Conservation (phyloP, 257 asterid genomes). For the Nicotiana paniculata region DNA sequence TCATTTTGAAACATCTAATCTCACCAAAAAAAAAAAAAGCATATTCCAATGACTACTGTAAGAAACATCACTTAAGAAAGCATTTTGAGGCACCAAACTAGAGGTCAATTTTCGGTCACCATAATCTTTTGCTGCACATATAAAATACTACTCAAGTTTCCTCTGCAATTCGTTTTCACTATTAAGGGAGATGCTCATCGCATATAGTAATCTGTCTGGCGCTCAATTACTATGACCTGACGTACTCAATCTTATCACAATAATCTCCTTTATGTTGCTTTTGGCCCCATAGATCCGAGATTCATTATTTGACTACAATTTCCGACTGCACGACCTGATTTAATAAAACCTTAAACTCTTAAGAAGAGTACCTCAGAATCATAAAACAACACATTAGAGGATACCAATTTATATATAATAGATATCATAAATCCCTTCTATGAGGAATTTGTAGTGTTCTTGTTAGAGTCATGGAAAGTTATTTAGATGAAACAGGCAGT, state of each 20-base stretch:
- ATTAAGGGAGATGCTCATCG: not conserved
- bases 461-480: not conserved
- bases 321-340: not conserved
- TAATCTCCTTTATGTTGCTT: not conserved
- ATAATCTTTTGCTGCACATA: not conserved
- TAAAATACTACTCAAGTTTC: constrained; percentile 22
- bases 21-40: not conserved
- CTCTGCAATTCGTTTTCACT: constrained; percentile 30
- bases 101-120: not conserved
- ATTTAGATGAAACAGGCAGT: not conserved
- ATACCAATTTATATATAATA: not conserved
- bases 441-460: not conserved
- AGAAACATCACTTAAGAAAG: not conserved
- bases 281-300: not conserved
- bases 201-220: not conserved
- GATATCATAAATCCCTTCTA: not conserved
- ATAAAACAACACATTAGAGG: not conserved
- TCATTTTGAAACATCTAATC: not conserved
- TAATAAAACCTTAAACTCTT: not conserved
- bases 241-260: not conserved
- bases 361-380: not conserved
- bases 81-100: not conserved
- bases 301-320: not conserved
- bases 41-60: not conserved
- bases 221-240: not conserved